Evolutionary conservation across 2,329 filamentous ascomycete genomes (phyloP).

Genomic region (Eutypa lata): DNA sequence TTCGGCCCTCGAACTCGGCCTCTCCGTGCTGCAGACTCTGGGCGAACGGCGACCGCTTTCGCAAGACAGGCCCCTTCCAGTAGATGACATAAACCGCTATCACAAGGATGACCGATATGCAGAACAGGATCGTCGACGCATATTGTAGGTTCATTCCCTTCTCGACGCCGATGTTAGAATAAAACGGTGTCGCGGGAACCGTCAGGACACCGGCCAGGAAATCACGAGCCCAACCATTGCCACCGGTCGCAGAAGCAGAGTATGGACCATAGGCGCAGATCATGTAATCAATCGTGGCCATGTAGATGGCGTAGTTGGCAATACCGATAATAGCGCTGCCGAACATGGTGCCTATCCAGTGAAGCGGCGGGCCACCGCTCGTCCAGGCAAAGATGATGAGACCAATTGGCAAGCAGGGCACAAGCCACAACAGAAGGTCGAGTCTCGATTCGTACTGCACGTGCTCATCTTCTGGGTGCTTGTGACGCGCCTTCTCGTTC

Average conservation of each 20-base stretch:
- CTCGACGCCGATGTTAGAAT: constrained; percentile 40
- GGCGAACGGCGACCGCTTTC: constrained; percentile 51
- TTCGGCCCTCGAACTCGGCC: constrained; percentile 14
- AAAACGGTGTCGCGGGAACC: constrained; percentile 57
- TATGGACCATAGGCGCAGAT: constrained; percentile 65
- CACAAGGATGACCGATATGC: constrained; percentile 47
- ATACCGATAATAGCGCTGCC: constrained; percentile 60
- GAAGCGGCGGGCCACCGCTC: constrained; percentile 47
- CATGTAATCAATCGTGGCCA: constrained; percentile 68
- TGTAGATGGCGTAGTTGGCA: constrained; percentile 63
- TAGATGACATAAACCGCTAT: constrained; percentile 56
- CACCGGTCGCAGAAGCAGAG: constrained; percentile 64
- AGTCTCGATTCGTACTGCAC: constrained; percentile 62
- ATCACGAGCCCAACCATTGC: constrained; percentile 64
- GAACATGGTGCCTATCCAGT: constrained; percentile 63
- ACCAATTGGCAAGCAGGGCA: constrained; percentile 57
- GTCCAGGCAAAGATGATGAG: constrained; percentile 64
- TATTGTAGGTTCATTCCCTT: constrained; percentile 50
- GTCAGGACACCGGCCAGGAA: constrained; percentile 65
- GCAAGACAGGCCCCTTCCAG: constrained; percentile 51
- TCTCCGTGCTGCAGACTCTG: constrained; percentile 53
- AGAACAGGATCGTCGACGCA: constrained; percentile 53
- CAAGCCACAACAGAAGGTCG: constrained; percentile 56
- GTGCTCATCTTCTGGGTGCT: constrained; percentile 44
- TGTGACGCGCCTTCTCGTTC: constrained; percentile 40